These are phyloP conservation scores for Schwanniomyces sp. DNA, from an alignment of 805 yeast species.

Conservation along the genomic window DNA sequence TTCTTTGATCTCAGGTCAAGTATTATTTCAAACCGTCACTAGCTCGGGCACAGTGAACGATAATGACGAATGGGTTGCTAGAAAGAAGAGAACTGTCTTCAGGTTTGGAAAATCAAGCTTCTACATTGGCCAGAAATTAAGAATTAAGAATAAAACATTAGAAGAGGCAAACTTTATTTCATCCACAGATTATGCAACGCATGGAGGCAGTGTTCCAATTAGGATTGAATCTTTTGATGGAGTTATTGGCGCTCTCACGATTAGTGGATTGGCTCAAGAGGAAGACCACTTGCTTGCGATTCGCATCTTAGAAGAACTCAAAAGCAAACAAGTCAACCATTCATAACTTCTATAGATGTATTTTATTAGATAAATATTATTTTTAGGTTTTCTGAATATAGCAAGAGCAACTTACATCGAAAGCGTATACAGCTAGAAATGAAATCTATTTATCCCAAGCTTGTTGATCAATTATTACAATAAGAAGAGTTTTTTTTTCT, in stretches of 20 bases:
- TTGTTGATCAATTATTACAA: too few relatives aligned
- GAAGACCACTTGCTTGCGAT: conserved; percentile 54
- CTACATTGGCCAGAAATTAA: conserved; percentile 45
- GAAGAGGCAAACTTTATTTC: conserved; percentile 41
- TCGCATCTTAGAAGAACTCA: conserved; percentile 20
- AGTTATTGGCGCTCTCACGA: conserved; percentile 49
- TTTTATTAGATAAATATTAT: not conserved
- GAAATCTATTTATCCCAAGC: too few relatives aligned
- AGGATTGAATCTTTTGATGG: conserved; percentile 32
- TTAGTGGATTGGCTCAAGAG: conserved; percentile 56
- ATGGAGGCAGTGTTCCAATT: conserved; percentile 60
- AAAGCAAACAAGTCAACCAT: not conserved
- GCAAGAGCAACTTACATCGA: too few relatives aligned
- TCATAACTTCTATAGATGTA: not conserved
- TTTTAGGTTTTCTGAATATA: too few relatives aligned
- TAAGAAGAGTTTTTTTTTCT: too few relatives aligned
- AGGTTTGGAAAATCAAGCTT: conserved; percentile 51
- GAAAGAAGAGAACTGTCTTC: conserved; percentile 49
- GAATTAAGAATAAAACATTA: conserved; percentile 31
- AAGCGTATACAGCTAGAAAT: too few relatives aligned
- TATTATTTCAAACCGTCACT: conserved; percentile 45
- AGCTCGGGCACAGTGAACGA: conserved; percentile 42
- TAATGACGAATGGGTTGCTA: conserved; percentile 53
- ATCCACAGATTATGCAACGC: conserved; percentile 46
- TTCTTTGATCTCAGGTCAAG: conserved; percentile 44